Conservation (phyloP, 1,139 yeast genomes). For the Candida tunisiensis region DNA sequence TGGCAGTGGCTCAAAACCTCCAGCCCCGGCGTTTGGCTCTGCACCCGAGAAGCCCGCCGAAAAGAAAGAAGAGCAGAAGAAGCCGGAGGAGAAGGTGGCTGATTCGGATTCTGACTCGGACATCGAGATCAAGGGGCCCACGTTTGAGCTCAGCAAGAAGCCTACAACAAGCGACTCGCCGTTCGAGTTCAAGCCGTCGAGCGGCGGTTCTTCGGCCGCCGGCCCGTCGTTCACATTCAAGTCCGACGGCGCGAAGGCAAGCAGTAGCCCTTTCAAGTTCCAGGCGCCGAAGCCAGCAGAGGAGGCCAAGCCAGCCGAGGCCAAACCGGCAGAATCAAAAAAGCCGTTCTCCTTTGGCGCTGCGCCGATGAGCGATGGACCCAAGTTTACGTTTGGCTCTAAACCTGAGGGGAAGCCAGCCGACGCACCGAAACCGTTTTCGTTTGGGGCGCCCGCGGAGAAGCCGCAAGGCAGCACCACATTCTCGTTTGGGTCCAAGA, state of each 20-base stretch:
- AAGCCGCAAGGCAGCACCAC: slow-evolving; percentile 4
- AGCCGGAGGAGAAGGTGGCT: background rate
- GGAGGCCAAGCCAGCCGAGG: background rate
- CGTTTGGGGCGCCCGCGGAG: slow-evolving; percentile 1
- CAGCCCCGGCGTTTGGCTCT: too few relatives aligned
- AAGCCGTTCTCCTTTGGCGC: slow-evolving; percentile 3
- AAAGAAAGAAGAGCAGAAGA: background rate
- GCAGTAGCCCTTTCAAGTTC: too few relatives aligned
- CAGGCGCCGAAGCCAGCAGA: background rate
- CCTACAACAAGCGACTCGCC: background rate
- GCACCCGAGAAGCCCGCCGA: too few relatives aligned
- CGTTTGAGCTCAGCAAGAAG: slow-evolving; percentile 28
- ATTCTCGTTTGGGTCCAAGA: slow-evolving; percentile 13
- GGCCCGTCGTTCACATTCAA: slow-evolving; percentile 1
- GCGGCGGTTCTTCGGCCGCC: background rate
- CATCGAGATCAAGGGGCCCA: slow-evolving; percentile 38
- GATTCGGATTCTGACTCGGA: slow-evolving; percentile 21
- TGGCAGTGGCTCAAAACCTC: too few relatives aligned
- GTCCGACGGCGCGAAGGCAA: background rate
- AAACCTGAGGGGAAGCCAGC: background rate
- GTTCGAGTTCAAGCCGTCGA: background rate
- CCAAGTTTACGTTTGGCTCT: slow-evolving; percentile 2
- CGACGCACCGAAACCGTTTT: slow-evolving; percentile 3
- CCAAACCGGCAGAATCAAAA: slow-evolving; percentile 1
- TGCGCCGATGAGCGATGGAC: slow-evolving; percentile 1